A percentile compares a stretch with the other conserved stretches of the same genome.
Conservation (phyloP, 2,329 filamentous ascomycete species). For the Exophiala aquamarina region DNA sequence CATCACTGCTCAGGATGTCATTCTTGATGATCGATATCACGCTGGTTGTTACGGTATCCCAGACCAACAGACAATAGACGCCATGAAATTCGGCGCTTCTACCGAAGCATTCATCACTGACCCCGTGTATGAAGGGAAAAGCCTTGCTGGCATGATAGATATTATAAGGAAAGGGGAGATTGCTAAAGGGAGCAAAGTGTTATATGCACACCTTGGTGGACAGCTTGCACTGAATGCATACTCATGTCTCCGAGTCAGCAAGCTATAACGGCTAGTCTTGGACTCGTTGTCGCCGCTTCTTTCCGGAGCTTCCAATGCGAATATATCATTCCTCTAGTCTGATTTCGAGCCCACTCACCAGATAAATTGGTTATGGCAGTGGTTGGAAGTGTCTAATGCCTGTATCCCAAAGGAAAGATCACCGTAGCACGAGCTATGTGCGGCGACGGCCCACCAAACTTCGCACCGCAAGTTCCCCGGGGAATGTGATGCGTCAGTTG, state of each 20-base stretch:
- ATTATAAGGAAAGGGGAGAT: constrained; percentile 61
- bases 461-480: too few relatives aligned
- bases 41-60: constrained; percentile 67
- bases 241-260: constrained; percentile 6
- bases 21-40: constrained; percentile 65
- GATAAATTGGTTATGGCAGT: too few relatives aligned
- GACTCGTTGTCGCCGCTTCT: too few relatives aligned
- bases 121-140: constrained; percentile 74
- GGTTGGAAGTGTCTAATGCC: too few relatives aligned
- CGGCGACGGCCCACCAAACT: too few relatives aligned
- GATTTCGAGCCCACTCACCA: too few relatives aligned
- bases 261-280: too few relatives aligned
- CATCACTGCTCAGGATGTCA: constrained; percentile 61
- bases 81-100: constrained; percentile 65
- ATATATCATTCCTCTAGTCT: too few relatives aligned
- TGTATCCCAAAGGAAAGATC: too few relatives aligned
- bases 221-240: constrained; percentile 70
- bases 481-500: too few relatives aligned
- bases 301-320: too few relatives aligned
- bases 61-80: constrained; percentile 63
- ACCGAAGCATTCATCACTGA: constrained; percentile 73
- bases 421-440: too few relatives aligned
- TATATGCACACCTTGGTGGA: constrained; percentile 70
- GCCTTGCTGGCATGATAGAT: constrained; percentile 55
- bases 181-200: constrained; percentile 56